Conservation (phyloP, 805 yeast species). For the Metschnikowia aberdeeniae region DNA sequence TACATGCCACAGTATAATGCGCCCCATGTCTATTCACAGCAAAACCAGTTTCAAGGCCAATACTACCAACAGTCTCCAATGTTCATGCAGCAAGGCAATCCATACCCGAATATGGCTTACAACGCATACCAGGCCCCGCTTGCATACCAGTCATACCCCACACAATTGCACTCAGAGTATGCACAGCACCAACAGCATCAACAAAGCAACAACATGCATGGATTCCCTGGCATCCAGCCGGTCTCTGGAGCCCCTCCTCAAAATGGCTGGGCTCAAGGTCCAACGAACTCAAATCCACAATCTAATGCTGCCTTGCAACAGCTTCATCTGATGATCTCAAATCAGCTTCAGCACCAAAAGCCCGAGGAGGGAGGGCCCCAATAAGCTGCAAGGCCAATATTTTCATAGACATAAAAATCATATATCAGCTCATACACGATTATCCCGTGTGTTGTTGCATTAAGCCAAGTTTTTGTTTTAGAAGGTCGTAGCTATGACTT, state of each 20-base stretch:
- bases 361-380: background rate
- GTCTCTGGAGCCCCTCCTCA: conserved; percentile 1
- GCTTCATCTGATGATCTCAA: conserved; percentile 17
- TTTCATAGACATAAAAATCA: too few species aligned
- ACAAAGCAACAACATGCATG: background rate
- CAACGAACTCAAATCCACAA: background rate
- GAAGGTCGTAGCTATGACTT: background rate
- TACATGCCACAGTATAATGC: background rate
- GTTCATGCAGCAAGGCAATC: conserved; percentile 8
- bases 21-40: conserved; percentile 8
- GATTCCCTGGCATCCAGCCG: background rate
- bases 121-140: conserved; percentile 1
- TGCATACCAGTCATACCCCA: conserved; percentile 13
- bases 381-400: background rate
- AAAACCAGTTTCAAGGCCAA: conserved; percentile 6
- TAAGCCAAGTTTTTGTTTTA: too few species aligned
- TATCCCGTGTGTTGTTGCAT: background rate
- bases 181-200: background rate
- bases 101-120: conserved; percentile 7
- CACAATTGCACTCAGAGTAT: background rate
- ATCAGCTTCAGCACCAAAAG: conserved; percentile 8
- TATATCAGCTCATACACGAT: too few species aligned
- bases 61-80: conserved; percentile 6
- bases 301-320: conserved; percentile 14
- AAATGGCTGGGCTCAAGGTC: background rate